These are phyloP conservation scores for Suillus sp. DNA, from an alignment of 768 basidiomycete genomes.

Conservation along the genomic window DNA sequence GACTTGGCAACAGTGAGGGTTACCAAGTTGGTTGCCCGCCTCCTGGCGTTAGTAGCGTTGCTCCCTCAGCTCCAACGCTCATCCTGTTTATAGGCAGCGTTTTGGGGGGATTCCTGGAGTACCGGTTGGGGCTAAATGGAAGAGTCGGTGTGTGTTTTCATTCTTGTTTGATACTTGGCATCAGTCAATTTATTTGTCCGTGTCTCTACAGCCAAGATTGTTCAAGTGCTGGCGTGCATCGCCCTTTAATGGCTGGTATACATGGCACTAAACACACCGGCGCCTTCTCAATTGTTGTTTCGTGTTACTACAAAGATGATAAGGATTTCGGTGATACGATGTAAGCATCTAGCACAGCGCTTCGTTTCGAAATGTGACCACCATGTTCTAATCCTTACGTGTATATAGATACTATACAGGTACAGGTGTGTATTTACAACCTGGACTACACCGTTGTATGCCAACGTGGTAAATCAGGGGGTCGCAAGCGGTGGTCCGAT, in stretches of 20 bases:
- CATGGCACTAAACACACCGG: conserved; percentile 19
- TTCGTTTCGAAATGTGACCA: neutral
- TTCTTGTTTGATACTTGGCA: neutral
- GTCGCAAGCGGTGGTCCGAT: conserved; percentile 18
- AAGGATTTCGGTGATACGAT: conserved; percentile 29
- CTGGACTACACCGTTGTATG: neutral
- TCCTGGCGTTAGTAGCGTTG: conserved; percentile 1
- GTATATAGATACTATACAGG: conserved; percentile 31
- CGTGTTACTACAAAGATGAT: conserved; percentile 25
- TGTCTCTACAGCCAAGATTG: conserved; percentile 14
- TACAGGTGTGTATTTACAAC: conserved; percentile 9
- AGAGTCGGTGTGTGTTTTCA: conserved; percentile 18
- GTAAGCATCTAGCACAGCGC: conserved; percentile 16
- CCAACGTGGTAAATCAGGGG: conserved; percentile 15
- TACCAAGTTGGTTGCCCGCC: neutral
- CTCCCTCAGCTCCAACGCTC: neutral
- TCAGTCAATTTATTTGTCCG: neutral
- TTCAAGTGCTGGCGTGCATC: conserved; percentile 22
- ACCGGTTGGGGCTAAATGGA: conserved; percentile 25
- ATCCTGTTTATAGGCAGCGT: conserved; percentile 16
- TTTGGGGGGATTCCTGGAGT: conserved; percentile 31
- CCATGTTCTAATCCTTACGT: conserved; percentile 3
- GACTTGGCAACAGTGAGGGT: neutral
- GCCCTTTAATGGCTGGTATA: conserved; percentile 21
- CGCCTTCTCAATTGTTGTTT: conserved; percentile 23